Conservation (phyloP, 139 green algal species). For the Diplosphaera chodatii region DNA sequence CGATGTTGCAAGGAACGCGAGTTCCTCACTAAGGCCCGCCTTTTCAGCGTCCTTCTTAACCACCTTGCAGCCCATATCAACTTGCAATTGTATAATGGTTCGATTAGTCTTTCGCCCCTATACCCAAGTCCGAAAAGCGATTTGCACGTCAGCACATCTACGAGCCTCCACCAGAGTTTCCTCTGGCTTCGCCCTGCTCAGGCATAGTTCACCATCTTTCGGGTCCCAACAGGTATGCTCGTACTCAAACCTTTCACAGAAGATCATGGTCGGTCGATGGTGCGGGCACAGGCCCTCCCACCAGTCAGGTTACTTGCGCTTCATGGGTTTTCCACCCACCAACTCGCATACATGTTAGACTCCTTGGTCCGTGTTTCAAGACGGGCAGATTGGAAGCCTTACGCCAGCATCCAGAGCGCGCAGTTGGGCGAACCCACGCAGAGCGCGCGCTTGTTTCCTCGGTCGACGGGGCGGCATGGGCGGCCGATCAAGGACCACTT, state of each 20-base stretch:
- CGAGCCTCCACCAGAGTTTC: conserved; percentile 92
- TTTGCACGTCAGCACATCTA: conserved; percentile 96
- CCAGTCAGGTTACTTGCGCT: conserved; percentile 85
- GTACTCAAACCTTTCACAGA: conserved; percentile 85
- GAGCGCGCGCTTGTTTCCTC: conserved; percentile 62
- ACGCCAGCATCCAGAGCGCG: conserved; percentile 73
- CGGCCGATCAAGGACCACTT: conserved; percentile 41
- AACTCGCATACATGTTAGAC: conserved; percentile 90
- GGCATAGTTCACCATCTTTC: conserved; percentile 96
- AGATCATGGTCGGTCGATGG: conserved; percentile 83
- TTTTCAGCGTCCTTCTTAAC: no score
- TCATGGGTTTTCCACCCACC: conserved; percentile 85
- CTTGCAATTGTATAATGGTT: no score
- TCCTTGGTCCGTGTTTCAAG: conserved; percentile 97
- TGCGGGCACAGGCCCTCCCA: conserved; percentile 67
- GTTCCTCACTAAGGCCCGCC: no score
- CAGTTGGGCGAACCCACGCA: conserved; percentile 54
- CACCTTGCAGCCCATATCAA: no score
- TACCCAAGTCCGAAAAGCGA: conserved; percentile 94
- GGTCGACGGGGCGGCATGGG: conserved; percentile 50
- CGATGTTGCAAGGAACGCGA: conserved; percentile 25
- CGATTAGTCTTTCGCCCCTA: conserved; percentile 98
- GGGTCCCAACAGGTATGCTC: conserved; percentile 84
- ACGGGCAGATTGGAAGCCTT: conserved; percentile 76
- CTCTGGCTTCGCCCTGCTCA: conserved; percentile 89